Conservation (phyloP, 2,329 filamentous ascomycete genomes). For the Fusarium multiceps region DNA sequence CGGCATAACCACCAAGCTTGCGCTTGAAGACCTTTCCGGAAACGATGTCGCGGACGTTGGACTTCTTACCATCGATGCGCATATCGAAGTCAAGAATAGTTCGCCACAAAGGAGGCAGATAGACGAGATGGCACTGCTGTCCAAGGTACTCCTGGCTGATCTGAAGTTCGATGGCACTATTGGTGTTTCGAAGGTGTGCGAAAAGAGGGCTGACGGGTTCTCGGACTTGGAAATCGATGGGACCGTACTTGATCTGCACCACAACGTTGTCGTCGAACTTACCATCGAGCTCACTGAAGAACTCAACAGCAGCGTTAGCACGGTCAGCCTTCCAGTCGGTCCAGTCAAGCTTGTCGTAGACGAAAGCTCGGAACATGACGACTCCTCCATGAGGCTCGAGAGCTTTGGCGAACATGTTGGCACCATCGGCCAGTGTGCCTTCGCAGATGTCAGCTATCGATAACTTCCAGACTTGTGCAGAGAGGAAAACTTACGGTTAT, state of each 20-base stretch:
- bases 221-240: conserved; percentile 79
- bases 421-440: conserved; percentile 65
- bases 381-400: conserved; percentile 69
- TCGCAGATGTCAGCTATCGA: not conserved
- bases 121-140: conserved; percentile 76
- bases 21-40: conserved; percentile 69
- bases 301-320: conserved; percentile 76
- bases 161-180: conserved; percentile 71
- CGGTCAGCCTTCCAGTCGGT: conserved; percentile 65
- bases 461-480: not conserved
- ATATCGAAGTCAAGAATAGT: conserved; percentile 75
- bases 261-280: conserved; percentile 77
- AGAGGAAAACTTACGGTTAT: conserved; percentile 59
- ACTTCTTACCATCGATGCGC: conserved; percentile 66
- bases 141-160: conserved; percentile 78
- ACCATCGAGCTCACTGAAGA: conserved; percentile 72
- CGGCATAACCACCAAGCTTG: conserved; percentile 70
- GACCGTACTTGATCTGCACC: conserved; percentile 79
- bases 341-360: conserved; percentile 73
- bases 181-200: conserved; percentile 58
- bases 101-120: conserved; percentile 76
- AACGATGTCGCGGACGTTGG: conserved; percentile 69
- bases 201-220: conserved; percentile 76
- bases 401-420: conserved; percentile 67
- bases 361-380: conserved; percentile 78